A percentile compares a stretch with the other conserved stretches of the same genome.
Evolutionary conservation across 306 rosid species (phyloP).

Genomic region (Prinsepia uniflora): DNA sequence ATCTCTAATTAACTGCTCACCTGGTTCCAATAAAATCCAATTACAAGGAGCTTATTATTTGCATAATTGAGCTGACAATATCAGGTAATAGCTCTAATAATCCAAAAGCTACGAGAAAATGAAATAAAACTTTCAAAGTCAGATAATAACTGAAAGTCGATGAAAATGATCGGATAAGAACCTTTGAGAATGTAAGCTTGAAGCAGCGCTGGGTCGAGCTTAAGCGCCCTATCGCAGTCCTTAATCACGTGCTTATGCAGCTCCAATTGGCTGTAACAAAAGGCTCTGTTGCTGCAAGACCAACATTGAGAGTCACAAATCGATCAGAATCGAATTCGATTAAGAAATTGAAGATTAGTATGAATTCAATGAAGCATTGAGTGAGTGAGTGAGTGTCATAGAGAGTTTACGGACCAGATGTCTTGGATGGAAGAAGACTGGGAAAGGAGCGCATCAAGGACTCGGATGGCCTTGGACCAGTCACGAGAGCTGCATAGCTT

Average conservation of each 20-base stretch:
- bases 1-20: background rate
- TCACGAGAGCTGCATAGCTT: slow-evolving; percentile 73
- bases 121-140: background rate
- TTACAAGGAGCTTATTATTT: background rate
- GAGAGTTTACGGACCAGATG: slow-evolving; percentile 50
- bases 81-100: background rate
- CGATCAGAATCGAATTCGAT: slow-evolving; percentile 11
- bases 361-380: slow-evolving; percentile 17
- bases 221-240: slow-evolving; percentile 87
- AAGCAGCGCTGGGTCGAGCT: slow-evolving; percentile 65
- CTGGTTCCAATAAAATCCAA: background rate
- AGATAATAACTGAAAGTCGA: slow-evolving; percentile 13
- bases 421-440: slow-evolving; percentile 65
- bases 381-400: slow-evolving; percentile 5
- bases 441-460: slow-evolving; percentile 74
- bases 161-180: slow-evolving; percentile 13
- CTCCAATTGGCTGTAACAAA: slow-evolving; percentile 89
- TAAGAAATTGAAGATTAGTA: slow-evolving; percentile 14
- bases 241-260: slow-evolving; percentile 87
- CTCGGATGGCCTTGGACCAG: slow-evolving; percentile 94
- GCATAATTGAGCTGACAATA: background rate
- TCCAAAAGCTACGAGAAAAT: background rate
- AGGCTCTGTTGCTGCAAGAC: slow-evolving; percentile 77
- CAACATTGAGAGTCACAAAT: slow-evolving; percentile 21
- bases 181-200: slow-evolving; percentile 92